A percentile compares a stretch with the other conserved stretches of the same genome.
These are phyloP conservation scores for Protoeuglena noctilucae DNA, from an alignment of 139 green algal genomes.

Conservation along the genomic window DNA sequence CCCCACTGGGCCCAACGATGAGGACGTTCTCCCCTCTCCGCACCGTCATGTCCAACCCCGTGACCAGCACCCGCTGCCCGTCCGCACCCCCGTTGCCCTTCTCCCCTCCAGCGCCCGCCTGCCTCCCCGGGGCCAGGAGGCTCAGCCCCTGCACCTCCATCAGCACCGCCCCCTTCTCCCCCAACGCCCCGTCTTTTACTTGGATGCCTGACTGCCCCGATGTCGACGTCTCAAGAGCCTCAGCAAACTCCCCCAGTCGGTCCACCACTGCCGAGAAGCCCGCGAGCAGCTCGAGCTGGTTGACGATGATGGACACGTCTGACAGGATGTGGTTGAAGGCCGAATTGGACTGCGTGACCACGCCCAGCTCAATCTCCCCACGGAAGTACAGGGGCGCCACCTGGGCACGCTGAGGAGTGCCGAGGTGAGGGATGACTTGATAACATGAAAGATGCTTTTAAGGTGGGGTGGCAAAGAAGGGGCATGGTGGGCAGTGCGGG, in stretches of 20 bases:
- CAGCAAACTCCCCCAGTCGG: conserved; percentile 64
- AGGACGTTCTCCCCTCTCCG: conserved; percentile 40
- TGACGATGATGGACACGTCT: conserved; percentile 89
- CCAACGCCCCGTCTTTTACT: not conserved
- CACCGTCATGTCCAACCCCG: conserved; percentile 23
- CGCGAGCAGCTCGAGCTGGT: conserved; percentile 81
- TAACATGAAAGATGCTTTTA: no score
- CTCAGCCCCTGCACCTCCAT: not conserved
- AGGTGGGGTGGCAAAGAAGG: no score
- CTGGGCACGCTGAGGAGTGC: no score
- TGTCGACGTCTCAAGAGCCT: conserved; percentile 33
- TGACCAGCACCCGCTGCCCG: conserved; percentile 18
- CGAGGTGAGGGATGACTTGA: no score
- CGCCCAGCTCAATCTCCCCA: conserved; percentile 95
- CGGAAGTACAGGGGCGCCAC: conserved; percentile 84
- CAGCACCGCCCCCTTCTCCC: not conserved
- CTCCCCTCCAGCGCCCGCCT: conserved; percentile 10
- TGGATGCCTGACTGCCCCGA: not conserved
- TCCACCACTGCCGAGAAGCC: conserved; percentile 82
- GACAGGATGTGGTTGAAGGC: conserved; percentile 94
- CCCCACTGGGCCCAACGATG: conserved; percentile 74
- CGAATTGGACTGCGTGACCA: conserved; percentile 85
- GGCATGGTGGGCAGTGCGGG: not conserved
- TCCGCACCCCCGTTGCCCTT: conserved; percentile 21
- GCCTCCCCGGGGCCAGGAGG: conserved; percentile 7